Conservation (phyloP, 305 asterid species). For the Fraxinus baroniana region DNA sequence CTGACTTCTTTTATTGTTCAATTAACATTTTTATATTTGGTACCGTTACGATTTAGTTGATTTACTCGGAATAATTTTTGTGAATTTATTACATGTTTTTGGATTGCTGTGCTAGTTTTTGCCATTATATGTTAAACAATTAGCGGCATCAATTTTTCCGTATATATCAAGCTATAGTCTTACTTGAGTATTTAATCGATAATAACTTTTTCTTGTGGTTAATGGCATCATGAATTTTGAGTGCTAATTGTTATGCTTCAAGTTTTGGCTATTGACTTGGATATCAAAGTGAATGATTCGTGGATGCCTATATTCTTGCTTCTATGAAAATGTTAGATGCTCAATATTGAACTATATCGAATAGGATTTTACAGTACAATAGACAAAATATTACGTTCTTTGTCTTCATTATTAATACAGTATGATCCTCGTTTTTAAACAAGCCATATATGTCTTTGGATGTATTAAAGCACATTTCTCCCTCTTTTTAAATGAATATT, state of each 20-base stretch:
- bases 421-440: background rate
- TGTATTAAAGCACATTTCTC: background rate
- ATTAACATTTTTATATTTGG: background rate
- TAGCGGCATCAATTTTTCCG: background rate
- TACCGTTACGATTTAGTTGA: background rate
- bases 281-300: background rate
- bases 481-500: background rate
- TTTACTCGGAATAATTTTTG: background rate
- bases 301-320: background rate
- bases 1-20: constrained; percentile 5
- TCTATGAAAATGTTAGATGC: background rate
- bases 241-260: background rate
- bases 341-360: background rate
- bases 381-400: background rate
- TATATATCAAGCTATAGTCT: background rate
- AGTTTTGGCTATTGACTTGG: background rate
- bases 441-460: background rate
- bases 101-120: background rate
- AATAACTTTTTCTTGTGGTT: background rate
- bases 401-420: background rate
- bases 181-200: background rate
- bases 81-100: constrained; percentile 10
- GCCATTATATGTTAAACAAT: background rate
- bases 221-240: background rate
- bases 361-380: background rate